phyloP scores from a whole-genome alignment of 73 alveolate genomes.

The Paramecium sonneborni region DNA sequence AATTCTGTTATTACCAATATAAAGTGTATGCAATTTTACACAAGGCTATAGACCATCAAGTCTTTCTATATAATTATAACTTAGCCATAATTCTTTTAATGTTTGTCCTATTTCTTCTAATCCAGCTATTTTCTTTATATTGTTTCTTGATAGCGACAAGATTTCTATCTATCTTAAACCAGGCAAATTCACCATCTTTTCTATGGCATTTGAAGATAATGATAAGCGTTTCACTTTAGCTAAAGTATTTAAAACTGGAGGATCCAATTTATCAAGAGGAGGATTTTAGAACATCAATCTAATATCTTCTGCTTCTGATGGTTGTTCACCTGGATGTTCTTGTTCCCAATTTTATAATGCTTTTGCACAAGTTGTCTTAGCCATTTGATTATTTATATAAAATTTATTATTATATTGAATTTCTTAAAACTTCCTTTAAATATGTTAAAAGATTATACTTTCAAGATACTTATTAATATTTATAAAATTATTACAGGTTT shows the following conservation, averaged over 20 bases:
- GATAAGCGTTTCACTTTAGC: conserved; percentile 85
- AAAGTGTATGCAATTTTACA: conserved; percentile 85
- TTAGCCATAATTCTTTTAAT: conserved; percentile 95
- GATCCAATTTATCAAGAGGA: conserved; percentile 95
- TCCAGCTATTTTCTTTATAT: conserved; percentile 96
- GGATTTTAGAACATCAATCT: conserved; percentile 88
- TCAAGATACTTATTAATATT: background rate
- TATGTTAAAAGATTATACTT: background rate
- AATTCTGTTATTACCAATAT: conserved; percentile 89
- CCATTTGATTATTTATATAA: conserved; percentile 22
- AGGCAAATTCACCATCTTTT: conserved; percentile 93
- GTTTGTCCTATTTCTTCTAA: conserved; percentile 98
- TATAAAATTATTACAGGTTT: too few relatives aligned
- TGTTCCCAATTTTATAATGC: conserved; percentile 92
- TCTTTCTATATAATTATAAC: conserved; percentile 95
- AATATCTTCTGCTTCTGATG: conserved; percentile 94
- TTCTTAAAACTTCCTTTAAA: background rate
- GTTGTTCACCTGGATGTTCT: conserved; percentile 71
- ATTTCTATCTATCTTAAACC: conserved; percentile 88
- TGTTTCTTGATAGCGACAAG: conserved; percentile 96
- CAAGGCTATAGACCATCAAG: conserved; percentile 98
- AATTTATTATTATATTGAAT: background rate
- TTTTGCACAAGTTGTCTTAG: conserved; percentile 86
- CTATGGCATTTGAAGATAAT: conserved; percentile 91
- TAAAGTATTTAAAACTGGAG: conserved; percentile 77